Evolutionary conservation across 2,329 filamentous ascomycete species (phyloP), one percentile per base, ranked within the genome.

Genomic region (Metarhizium sp.): DNA sequence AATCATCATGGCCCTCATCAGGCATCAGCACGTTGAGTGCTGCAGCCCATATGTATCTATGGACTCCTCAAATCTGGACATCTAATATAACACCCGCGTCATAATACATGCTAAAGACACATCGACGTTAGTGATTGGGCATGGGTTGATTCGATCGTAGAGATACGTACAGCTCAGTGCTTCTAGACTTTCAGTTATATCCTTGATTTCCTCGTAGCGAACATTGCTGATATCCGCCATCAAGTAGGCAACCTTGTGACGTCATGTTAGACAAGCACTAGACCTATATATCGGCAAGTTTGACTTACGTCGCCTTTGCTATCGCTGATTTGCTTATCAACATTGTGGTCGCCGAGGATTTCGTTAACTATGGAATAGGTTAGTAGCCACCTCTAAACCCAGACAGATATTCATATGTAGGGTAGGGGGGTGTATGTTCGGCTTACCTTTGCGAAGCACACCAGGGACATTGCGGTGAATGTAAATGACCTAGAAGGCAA

Each of bases 241-340:
- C 59, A 99, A 78, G 70, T 99, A 99, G 20, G 94, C 94, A 61
- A 94, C 81, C 79, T 86, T 40, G 11, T 7, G 38, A 14, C 4
- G 8, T 16, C 38, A 40, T 16, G 38, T 40, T 40, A 40, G 38
- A 40, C 14, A 13, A n/a, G 13, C 8, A 40, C 38, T 11, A 40
- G 2, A 14, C 8, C 11, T 40, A 40, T 16, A 40, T 16, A 5
- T 5, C 38, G 14, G 5, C 38, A 40, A 40, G 38, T 11, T 11
- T 14, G 38, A 63, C 80, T 61, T 73, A 89, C 86, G 69, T 97
- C 92, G 63, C 91, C 92, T 75, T 87, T 87, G 73, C 88, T 95
- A 71, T 97, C 94, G 52, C 90, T 94, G 77, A 95, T 97, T 75
- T 99, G 94, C 79, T 97, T 97, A 76, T 96, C 92, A 63, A 99